Evolutionary conservation across 768 basidiomycete species (phyloP), one percentile per base, ranked within the genome.

Genomic region (Hirschioporus abietinus): DNA sequence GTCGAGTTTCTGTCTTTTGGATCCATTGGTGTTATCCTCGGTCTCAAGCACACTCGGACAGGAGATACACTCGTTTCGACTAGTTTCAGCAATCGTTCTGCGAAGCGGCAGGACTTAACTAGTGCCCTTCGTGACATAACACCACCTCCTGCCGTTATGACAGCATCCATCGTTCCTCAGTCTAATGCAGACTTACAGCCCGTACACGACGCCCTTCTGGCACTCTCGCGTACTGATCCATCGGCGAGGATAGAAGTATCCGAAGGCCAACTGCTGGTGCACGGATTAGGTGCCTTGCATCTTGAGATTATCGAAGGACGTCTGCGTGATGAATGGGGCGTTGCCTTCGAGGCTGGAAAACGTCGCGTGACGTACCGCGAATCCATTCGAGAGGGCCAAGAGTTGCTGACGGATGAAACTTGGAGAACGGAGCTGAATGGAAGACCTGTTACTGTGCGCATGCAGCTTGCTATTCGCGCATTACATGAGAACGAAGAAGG

Each of bases 261-360:
- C 65, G 93, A 95, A 69, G 93, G 92, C 0, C 93, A 95, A 71
- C 79, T 93, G 35, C 82, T 95, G 34, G 82, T 93, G 0, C 91
- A 95, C 70, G 93, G 93, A 1, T 85, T 95, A 58, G 93, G 93
- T 17, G 86, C 90, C 34, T 82, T 95, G 15, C 93, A 95, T 73
- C 83, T 95, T n/a, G 93, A 95, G 75, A 94, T 95, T 65, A 82
- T 94, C 10, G 91, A 92, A 76, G 85, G 87, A n/a, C 84, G 94
- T 58, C 79, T 95, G 27, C 82, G 80, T 64, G 87, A 92, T 66
- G 93, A 95, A 76, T 95, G 90, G 89, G 83, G 85, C 35, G 91
- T 80, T 35, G 81, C 84, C 60, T 93, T 92, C 72, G 88, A 93
- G 72, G 84, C 94, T 70, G 92, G 93, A 6, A 79, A 77, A 66